Percentiles rank a stretch among this genome's conserved stretches.
phyloP scores from a whole-genome alignment of 352 stramenopile species.

The Phytophthora pinifolia region DNA sequence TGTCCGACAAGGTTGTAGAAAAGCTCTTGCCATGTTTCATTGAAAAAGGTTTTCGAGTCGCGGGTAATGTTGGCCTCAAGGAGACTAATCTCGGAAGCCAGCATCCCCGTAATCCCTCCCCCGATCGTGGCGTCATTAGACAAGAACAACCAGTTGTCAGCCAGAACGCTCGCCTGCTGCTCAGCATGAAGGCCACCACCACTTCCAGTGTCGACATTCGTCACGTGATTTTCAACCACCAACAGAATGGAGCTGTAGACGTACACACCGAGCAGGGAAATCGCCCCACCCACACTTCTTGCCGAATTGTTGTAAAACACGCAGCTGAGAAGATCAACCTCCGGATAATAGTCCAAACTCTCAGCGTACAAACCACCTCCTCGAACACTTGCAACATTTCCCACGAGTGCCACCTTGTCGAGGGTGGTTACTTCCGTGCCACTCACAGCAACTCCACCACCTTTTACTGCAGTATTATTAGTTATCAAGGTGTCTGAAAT shows the following conservation, averaged over 20 bases:
- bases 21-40: constrained; percentile 12
- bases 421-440: constrained; percentile 18
- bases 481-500: constrained; percentile 24
- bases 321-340: constrained; percentile 12
- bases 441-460: constrained; percentile 36
- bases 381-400: constrained; percentile 25
- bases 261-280: constrained; percentile 19
- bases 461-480: constrained; percentile 32
- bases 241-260: constrained; percentile 17
- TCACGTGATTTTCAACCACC: constrained; percentile 38
- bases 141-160: constrained; percentile 35
- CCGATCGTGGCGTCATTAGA: constrained; percentile 34
- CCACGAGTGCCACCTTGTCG: constrained; percentile 19
- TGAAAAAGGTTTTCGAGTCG: constrained; percentile 21
- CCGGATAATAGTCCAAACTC: not conserved
- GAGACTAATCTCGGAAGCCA: constrained; percentile 22
- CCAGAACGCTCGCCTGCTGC: not conserved
- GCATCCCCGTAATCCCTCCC: constrained; percentile 27
- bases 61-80: constrained; percentile 21
- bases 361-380: constrained; percentile 32
- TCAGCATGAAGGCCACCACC: constrained; percentile 32
- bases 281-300: constrained; percentile 21
- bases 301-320: constrained; percentile 56
- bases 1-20: constrained; percentile 24
- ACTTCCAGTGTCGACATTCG: constrained; percentile 16